These are phyloP conservation scores for Chimonanthus salicifolius DNA, from an alignment of 164 flowering plant genomes.

Conservation along the genomic window DNA sequence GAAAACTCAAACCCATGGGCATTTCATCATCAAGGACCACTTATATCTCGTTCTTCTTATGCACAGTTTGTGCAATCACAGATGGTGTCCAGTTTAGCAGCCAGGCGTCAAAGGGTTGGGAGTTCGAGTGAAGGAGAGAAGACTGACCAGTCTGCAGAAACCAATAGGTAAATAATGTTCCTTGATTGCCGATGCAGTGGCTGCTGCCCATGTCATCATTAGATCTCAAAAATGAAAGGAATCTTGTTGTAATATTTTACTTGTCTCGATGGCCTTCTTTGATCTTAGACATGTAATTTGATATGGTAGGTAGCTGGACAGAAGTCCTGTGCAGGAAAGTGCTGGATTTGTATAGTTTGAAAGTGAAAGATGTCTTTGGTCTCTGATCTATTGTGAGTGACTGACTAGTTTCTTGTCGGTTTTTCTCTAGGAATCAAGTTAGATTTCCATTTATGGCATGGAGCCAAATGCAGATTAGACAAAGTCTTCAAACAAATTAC, in stretches of 20 bases:
- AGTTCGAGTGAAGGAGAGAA: slow-evolving; percentile 15
- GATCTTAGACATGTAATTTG: neutral
- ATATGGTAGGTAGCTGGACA: neutral
- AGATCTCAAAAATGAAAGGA: too few species aligned
- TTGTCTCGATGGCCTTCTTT: neutral
- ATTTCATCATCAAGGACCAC: slow-evolving; percentile 24
- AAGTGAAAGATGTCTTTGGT: too few species aligned
- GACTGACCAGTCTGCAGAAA: slow-evolving; percentile 9
- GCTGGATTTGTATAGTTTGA: too few species aligned
- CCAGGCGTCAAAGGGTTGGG: slow-evolving; percentile 23
- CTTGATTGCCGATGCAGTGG: neutral
- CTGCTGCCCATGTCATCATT: neutral
- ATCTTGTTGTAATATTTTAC: neutral
- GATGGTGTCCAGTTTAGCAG: slow-evolving; percentile 22
- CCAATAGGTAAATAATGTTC: neutral
- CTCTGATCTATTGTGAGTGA: too few species aligned
- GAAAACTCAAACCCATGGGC: slow-evolving; percentile 36
- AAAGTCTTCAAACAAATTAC: too few species aligned
- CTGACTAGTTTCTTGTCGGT: too few species aligned
- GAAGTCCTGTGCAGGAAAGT: neutral
- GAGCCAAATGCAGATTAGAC: too few species aligned
- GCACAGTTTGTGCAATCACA: slow-evolving; percentile 24
- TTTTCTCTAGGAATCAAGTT: too few species aligned
- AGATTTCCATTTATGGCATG: too few species aligned
- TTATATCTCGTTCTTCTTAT: slow-evolving; percentile 25